Conservation (phyloP, 345 rosid genomes). For the Dovyalis caffra region DNA sequence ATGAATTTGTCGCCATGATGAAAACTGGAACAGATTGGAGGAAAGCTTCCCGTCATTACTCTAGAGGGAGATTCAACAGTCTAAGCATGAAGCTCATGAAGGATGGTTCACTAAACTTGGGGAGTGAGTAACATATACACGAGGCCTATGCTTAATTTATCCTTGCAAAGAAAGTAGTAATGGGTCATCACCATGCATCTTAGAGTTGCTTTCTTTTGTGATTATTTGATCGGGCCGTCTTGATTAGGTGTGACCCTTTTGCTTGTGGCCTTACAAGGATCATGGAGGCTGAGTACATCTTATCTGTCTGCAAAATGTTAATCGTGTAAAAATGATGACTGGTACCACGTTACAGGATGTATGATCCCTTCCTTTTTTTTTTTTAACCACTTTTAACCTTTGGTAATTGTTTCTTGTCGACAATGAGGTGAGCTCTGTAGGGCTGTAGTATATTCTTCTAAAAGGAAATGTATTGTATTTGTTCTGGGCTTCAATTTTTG, state of each 20-base stretch:
- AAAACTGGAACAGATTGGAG: slow-evolving; percentile 99
- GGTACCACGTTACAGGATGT: slow-evolving; percentile 23
- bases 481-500: not conserved
- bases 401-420: slow-evolving; percentile 28
- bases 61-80: slow-evolving; percentile 98
- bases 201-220: slow-evolving; percentile 30
- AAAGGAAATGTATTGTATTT: slow-evolving; percentile 8
- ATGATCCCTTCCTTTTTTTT: slow-evolving; percentile 18
- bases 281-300: slow-evolving; percentile 5
- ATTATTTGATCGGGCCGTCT: slow-evolving; percentile 25
- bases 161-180: slow-evolving; percentile 20
- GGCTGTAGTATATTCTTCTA: slow-evolving; percentile 28
- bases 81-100: slow-evolving; percentile 95
- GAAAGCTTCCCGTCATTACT: slow-evolving; percentile 99
- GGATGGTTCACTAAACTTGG: slow-evolving; percentile 93
- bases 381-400: slow-evolving; percentile 14
- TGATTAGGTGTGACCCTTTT: slow-evolving; percentile 20
- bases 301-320: slow-evolving; percentile 23
- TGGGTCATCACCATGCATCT: slow-evolving; percentile 24
- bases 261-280: slow-evolving; percentile 22
- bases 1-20: slow-evolving; percentile 99
- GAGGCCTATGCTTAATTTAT: slow-evolving; percentile 14
- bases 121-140: slow-evolving; percentile 47
- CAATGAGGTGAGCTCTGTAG: slow-evolving; percentile 17
- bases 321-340: slow-evolving; percentile 27